Evolutionary conservation across 2,329 filamentous ascomycete genomes (phyloP).

Genomic region (Aspergillus piperis): DNA sequence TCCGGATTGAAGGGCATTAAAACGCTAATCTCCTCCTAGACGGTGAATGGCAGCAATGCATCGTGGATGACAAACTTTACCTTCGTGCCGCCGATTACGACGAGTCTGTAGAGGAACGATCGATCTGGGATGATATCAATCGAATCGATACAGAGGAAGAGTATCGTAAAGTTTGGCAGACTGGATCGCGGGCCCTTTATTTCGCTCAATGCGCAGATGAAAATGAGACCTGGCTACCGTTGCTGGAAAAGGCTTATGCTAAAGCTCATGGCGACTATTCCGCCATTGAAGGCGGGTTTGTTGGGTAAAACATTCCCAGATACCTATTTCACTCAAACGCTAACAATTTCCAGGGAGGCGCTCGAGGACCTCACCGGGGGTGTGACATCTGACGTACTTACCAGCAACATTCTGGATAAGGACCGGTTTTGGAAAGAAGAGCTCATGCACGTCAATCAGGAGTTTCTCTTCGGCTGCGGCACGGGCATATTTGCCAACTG

Average conservation of each 20-base stretch:
- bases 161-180: conserved; percentile 71
- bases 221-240: conserved; percentile 21
- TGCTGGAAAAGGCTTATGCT: conserved; percentile 21
- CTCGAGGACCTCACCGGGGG: conserved; percentile 61
- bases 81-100: conserved; percentile 81
- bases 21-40: conserved; percentile 48
- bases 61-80: conserved; percentile 88
- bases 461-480: conserved; percentile 60
- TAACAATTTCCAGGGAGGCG: conserved; percentile 46
- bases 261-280: conserved; percentile 81
- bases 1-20: neutral
- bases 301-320: conserved; percentile 48
- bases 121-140: conserved; percentile 73
- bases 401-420: conserved; percentile 59
- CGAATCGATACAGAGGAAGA: conserved; percentile 70
- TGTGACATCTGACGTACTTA: conserved; percentile 49
- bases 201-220: conserved; percentile 21
- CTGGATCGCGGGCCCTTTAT: conserved; percentile 68
- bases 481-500: conserved; percentile 51
- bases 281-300: conserved; percentile 73
- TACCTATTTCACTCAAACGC: neutral
- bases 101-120: conserved; percentile 71
- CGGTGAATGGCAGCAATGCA: conserved; percentile 88
- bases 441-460: conserved; percentile 75
- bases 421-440: conserved; percentile 83